A percentile compares a stretch with the other conserved stretches of the same genome.
Evolutionary conservation across 176 grass and related monocot genomes (phyloP).

Genomic region (Tillandsia fasciculata): DNA sequence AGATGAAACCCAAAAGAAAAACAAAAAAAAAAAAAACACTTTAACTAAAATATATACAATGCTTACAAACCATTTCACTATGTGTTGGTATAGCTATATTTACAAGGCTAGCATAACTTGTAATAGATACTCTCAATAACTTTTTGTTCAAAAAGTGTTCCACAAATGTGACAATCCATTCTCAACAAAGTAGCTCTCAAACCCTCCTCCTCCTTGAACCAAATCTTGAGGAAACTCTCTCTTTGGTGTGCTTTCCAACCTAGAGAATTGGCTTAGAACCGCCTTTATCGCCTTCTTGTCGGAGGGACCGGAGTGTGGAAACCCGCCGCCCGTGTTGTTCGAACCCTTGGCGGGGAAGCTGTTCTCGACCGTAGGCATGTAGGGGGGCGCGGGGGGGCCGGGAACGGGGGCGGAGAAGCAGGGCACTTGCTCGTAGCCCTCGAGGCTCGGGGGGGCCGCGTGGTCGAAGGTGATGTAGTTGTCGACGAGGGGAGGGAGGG

Average conservation of each 20-base stretch:
- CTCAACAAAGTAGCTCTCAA: conserved; percentile 55
- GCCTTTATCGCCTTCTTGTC: conserved; percentile 38
- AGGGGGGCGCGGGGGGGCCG: neutral
- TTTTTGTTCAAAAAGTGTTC: conserved; percentile 31
- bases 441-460: conserved; percentile 25
- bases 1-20: neutral
- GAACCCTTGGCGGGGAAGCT: conserved; percentile 13
- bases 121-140: neutral
- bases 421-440: conserved; percentile 76
- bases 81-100: conserved; percentile 7
- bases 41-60: conserved; percentile 21
- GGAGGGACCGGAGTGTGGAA: neutral
- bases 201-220: conserved; percentile 32
- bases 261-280: conserved; percentile 43
- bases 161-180: conserved; percentile 65
- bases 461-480: conserved; percentile 64
- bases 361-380: conserved; percentile 20
- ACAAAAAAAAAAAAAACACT: neutral
- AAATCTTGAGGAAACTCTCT: conserved; percentile 44
- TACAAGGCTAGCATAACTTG: neutral
- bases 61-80: conserved; percentile 20
- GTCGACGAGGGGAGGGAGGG: conserved; percentile 75
- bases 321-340: neutral
- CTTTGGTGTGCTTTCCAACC: conserved; percentile 58
- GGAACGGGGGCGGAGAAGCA: conserved; percentile 78